A percentile compares a stretch with the other conserved stretches of the same genome.
Evolutionary conservation across 2,329 filamentous ascomycete genomes (phyloP).

Genomic region (Raffaelea albimanens): DNA sequence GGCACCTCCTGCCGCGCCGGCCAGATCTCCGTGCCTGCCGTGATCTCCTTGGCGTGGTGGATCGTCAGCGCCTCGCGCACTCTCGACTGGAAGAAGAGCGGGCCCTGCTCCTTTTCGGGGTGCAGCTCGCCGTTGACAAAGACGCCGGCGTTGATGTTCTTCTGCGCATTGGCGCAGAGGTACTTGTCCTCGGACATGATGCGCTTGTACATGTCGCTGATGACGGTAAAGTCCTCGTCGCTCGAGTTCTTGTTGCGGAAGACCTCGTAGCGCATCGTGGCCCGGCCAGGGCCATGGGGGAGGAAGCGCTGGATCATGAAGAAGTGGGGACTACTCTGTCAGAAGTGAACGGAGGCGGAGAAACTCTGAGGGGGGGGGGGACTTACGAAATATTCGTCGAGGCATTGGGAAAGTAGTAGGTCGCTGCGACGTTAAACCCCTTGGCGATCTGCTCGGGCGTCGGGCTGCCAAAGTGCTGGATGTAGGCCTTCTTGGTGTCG

Average conservation of each 20-base stretch:
- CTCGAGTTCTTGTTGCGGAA: slow-evolving; percentile 51
- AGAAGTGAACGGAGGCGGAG: not conserved
- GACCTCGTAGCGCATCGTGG: slow-evolving; percentile 52
- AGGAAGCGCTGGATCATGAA: slow-evolving; percentile 46
- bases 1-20: not conserved
- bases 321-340: not conserved
- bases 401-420: slow-evolving; percentile 35
- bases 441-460: slow-evolving; percentile 18
- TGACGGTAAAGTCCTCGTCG: slow-evolving; percentile 47
- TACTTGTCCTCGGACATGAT: slow-evolving; percentile 57
- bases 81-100: not conserved
- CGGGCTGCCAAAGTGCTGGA: slow-evolving; percentile 31
- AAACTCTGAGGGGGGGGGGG: not conserved
- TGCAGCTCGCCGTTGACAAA: slow-evolving; percentile 56
- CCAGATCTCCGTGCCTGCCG: not conserved
- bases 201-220: slow-evolving; percentile 52
- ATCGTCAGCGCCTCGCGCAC: not conserved
- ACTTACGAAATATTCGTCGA: slow-evolving; percentile 41
- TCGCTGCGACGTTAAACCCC: slow-evolving; percentile 20
- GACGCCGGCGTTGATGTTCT: slow-evolving; percentile 51
- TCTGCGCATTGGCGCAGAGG: slow-evolving; percentile 49
- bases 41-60: not conserved
- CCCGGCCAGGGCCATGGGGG: slow-evolving; percentile 38
- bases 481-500: slow-evolving; percentile 35
- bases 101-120: slow-evolving; percentile 22